Conservation (phyloP, 1,284 basidiomycete genomes). For the Tetrapyrgos nigripes region DNA sequence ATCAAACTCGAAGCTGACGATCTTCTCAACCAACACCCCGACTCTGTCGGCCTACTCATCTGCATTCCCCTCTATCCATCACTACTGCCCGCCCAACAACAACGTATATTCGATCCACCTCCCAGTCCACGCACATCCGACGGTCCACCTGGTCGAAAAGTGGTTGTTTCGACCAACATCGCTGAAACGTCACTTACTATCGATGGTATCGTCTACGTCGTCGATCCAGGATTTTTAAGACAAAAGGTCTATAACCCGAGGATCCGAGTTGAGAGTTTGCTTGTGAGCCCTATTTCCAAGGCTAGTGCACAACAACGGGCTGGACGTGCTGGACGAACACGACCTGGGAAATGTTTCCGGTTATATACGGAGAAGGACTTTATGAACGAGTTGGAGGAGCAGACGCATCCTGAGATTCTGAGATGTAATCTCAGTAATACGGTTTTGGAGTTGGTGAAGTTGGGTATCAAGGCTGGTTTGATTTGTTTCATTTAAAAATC, state of each 20-base stretch:
- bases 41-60: slow-evolving; percentile 83
- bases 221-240: slow-evolving; percentile 97
- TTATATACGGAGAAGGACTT: slow-evolving; percentile 98
- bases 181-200: slow-evolving; percentile 98
- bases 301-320: slow-evolving; percentile 96
- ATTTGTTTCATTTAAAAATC: background rate
- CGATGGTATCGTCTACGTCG: slow-evolving; percentile 98
- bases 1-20: slow-evolving; percentile 92
- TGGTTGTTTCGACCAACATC: slow-evolving; percentile 97
- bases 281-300: slow-evolving; percentile 96
- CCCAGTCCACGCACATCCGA: slow-evolving; percentile 67
- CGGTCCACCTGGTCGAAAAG: slow-evolving; percentile 90
- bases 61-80: slow-evolving; percentile 96
- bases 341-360: slow-evolving; percentile 97
- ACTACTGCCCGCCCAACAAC: slow-evolving; percentile 92
- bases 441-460: slow-evolving; percentile 93
- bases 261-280: slow-evolving; percentile 93
- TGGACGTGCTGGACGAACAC: slow-evolving; percentile 94
- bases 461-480: slow-evolving; percentile 55
- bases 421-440: slow-evolving; percentile 93
- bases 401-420: slow-evolving; percentile 96
- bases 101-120: slow-evolving; percentile 92
- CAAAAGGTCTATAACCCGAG: slow-evolving; percentile 98
- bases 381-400: slow-evolving; percentile 93
- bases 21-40: slow-evolving; percentile 70